These are phyloP conservation scores for Ustilago curta DNA, from an alignment of 1,284 basidiomycete genomes.

Conservation along the genomic window DNA sequence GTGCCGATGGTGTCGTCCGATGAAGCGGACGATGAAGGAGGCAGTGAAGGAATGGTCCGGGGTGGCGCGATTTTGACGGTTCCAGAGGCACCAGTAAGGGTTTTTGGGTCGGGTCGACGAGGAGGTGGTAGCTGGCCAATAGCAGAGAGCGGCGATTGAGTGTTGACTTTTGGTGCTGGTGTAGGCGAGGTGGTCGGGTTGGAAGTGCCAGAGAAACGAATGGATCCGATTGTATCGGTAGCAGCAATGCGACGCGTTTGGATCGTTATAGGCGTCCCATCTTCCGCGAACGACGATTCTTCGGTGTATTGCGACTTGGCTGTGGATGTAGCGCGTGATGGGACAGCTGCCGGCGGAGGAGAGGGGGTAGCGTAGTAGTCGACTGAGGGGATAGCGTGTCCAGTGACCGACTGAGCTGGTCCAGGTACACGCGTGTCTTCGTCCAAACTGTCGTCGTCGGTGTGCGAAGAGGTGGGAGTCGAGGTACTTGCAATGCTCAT, in stretches of 20 bases:
- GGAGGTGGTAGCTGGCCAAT: conserved; percentile 37
- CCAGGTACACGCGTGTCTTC: background rate
- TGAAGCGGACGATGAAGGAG: background rate
- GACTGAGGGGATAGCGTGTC: conserved; percentile 23
- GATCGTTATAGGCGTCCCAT: conserved; percentile 42
- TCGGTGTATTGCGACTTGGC: conserved; percentile 28
- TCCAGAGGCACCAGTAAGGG: conserved; percentile 45
- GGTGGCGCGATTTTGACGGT: conserved; percentile 51
- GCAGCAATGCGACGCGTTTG: conserved; percentile 49
- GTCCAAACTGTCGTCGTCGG: conserved; percentile 7
- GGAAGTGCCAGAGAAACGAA: conserved; percentile 32
- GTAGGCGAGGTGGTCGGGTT: conserved; percentile 24
- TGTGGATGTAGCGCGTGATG: conserved; percentile 10
- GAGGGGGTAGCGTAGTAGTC: conserved; percentile 48
- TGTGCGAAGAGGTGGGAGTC: background rate
- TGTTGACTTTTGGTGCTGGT: conserved; percentile 28
- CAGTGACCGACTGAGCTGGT: conserved; percentile 4
- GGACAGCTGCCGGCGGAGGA: conserved; percentile 18
- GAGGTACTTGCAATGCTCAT: conserved; percentile 18
- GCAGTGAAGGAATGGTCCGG: conserved; percentile 15
- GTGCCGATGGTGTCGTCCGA: conserved; percentile 10
- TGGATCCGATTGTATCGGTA: conserved; percentile 44
- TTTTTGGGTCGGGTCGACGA: conserved; percentile 41
- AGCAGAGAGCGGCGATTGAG: conserved; percentile 30
- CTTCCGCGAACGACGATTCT: conserved; percentile 31